Conservation (phyloP, 441 rosid genomes). For the Capsella rubella region DNA sequence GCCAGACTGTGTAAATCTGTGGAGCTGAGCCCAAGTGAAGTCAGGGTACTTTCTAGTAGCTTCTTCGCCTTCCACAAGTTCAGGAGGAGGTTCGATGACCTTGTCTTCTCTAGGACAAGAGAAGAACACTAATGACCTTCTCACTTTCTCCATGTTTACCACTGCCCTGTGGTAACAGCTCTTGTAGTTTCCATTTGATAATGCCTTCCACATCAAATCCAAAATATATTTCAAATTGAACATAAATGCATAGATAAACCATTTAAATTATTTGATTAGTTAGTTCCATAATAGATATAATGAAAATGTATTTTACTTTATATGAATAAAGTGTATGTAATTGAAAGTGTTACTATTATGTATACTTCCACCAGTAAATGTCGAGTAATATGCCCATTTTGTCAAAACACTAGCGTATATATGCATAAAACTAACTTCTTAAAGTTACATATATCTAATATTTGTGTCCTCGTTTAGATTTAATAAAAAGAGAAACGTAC, state of each 20-base stretch:
- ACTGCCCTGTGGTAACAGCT: constrained; percentile 63
- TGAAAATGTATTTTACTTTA: not conserved
- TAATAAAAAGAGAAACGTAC: constrained; percentile 40
- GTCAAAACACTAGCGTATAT: not conserved
- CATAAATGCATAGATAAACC: not conserved
- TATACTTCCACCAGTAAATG: not conserved
- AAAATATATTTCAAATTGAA: not conserved
- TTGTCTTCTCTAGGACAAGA: constrained; percentile 58
- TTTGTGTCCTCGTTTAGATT: not conserved
- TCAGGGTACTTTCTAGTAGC: constrained; percentile 53
- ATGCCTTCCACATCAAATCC: constrained; percentile 47
- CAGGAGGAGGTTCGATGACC: constrained; percentile 51
- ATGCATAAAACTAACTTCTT: not conserved
- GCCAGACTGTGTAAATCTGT: constrained; percentile 33
- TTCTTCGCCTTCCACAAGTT: constrained; percentile 31
- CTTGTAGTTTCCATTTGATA: constrained; percentile 59
- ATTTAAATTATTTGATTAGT: not conserved
- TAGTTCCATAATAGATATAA: not conserved
- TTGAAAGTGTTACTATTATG: too few species aligned
- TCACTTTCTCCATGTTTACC: constrained; percentile 49
- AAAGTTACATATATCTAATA: not conserved
- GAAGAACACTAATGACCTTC: constrained; percentile 60
- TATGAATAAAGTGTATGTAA: too few species aligned
- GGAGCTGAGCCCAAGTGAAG: constrained; percentile 37
- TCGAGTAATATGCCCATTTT: not conserved